phyloP scores from a whole-genome alignment of 1,284 basidiomycete genomes.

The Wallemia mellicola region DNA sequence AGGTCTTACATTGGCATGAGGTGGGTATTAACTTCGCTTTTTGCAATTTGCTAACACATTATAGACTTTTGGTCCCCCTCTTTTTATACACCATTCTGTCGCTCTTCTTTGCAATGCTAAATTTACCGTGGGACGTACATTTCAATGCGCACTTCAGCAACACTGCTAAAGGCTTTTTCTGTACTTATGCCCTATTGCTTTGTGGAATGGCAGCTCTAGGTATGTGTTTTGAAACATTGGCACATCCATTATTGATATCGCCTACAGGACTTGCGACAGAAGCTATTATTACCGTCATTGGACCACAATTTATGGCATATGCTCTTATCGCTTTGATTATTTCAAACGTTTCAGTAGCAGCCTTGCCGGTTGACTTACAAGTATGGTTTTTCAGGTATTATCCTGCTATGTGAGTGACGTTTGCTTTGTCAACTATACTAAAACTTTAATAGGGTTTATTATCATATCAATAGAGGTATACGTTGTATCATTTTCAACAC shows the following conservation, averaged over 20 bases:
- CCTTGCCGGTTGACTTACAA: slow-evolving; percentile 32
- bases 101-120: slow-evolving; percentile 32
- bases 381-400: slow-evolving; percentile 15
- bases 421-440: neutral
- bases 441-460: slow-evolving; percentile 29
- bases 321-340: slow-evolving; percentile 25
- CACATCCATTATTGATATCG: too few relatives aligned
- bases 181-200: slow-evolving; percentile 43
- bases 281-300: slow-evolving; percentile 13
- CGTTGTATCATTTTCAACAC: slow-evolving; percentile 37
- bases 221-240: slow-evolving; percentile 5
- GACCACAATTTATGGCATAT: slow-evolving; percentile 14
- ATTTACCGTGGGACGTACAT: slow-evolving; percentile 28
- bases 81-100: slow-evolving; percentile 29
- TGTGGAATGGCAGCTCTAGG: slow-evolving; percentile 13
- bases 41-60: too few relatives aligned
- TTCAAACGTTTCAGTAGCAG: slow-evolving; percentile 23
- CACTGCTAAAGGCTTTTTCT: slow-evolving; percentile 27
- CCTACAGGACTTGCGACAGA: neutral
- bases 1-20: slow-evolving; percentile 1
- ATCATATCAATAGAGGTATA: slow-evolving; percentile 29
- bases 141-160: slow-evolving; percentile 15
- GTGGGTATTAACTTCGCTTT: too few relatives aligned
- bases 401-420: neutral
- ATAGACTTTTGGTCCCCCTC: slow-evolving; percentile 23